These are phyloP conservation scores for Amniculicola lignicola DNA, from an alignment of 495 filamentous ascomycete species.

Conservation along the genomic window DNA sequence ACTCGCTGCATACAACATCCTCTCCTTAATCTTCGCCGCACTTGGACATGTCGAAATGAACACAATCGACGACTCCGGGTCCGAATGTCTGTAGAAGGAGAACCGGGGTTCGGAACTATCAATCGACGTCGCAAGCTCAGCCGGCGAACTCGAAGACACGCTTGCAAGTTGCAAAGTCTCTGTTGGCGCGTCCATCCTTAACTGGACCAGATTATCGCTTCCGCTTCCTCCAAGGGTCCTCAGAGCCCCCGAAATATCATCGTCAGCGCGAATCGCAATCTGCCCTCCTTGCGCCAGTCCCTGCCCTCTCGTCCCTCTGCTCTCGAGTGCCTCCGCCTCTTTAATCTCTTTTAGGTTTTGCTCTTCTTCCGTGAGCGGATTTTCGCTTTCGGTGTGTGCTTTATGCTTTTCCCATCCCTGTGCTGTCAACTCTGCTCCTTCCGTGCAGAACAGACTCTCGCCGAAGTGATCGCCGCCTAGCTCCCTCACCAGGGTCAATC, in stretches of 20 bases:
- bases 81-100: slow-evolving; percentile 75
- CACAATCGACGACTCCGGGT: slow-evolving; percentile 62
- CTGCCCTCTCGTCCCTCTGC: slow-evolving; percentile 63
- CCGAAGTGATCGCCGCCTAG: slow-evolving; percentile 85
- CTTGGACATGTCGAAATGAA: slow-evolving; percentile 95
- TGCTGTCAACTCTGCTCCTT: slow-evolving; percentile 64
- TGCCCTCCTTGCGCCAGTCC: slow-evolving; percentile 51
- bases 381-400: slow-evolving; percentile 56
- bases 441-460: slow-evolving; percentile 73
- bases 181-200: slow-evolving; percentile 73
- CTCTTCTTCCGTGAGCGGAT: slow-evolving; percentile 88
- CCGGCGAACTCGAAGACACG: slow-evolving; percentile 45
- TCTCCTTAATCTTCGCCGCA: slow-evolving; percentile 76
- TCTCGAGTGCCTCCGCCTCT: slow-evolving; percentile 74
- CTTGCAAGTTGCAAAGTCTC: slow-evolving; percentile 76
- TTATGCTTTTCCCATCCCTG: slow-evolving; percentile 77
- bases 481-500: slow-evolving; percentile 78
- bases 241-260: slow-evolving; percentile 46
- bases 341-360: slow-evolving; percentile 70
- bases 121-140: slow-evolving; percentile 55
- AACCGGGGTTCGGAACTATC: slow-evolving; percentile 82
- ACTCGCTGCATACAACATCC: slow-evolving; percentile 91
- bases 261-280: slow-evolving; percentile 38
- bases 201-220: slow-evolving; percentile 64
- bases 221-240: slow-evolving; percentile 49